These are phyloP conservation scores for Crithidia brevicula DNA, from an alignment of 208 protist species.

Conservation along the genomic window DNA sequence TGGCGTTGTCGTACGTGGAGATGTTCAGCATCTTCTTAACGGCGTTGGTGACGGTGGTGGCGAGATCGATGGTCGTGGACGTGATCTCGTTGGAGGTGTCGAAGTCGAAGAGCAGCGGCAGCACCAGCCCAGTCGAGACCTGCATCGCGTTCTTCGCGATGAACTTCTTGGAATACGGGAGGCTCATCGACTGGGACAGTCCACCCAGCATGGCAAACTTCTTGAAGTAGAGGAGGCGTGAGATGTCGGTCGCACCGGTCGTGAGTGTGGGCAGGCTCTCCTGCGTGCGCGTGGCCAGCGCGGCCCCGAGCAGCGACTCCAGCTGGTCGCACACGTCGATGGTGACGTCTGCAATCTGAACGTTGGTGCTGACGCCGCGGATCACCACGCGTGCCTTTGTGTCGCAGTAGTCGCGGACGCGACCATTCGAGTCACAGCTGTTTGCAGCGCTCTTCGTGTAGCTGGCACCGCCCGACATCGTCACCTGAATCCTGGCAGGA, in stretches of 20 bases:
- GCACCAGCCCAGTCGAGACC: constrained; percentile 1
- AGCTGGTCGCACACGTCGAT: constrained; percentile 6
- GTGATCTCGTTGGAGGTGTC: not conserved
- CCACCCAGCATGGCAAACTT: constrained; percentile 4
- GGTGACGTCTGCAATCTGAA: constrained; percentile 1
- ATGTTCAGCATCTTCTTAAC: constrained; percentile 15
- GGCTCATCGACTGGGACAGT: not conserved
- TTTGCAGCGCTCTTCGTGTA: not conserved
- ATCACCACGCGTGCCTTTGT: constrained; percentile 7
- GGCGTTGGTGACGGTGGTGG: not conserved
- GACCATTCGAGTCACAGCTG: constrained; percentile 4
- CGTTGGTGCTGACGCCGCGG: not conserved
- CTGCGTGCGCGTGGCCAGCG: not conserved
- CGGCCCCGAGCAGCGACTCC: not conserved
- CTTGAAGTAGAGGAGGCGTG: not conserved
- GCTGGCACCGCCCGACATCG: not conserved
- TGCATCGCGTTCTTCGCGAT: constrained; percentile 18
- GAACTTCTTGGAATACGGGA: not conserved
- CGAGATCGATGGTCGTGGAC: constrained; percentile 4
- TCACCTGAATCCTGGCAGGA: constrained; percentile 11
- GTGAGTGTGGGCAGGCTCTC: not conserved
- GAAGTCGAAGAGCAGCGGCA: constrained; percentile 10
- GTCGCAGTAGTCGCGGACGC: constrained; percentile 1
- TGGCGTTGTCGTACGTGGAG: constrained; percentile 14
- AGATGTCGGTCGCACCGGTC: constrained; percentile 1